phyloP scores from a whole-genome alignment of 1,284 basidiomycete genomes.

The Boletellus deceptivus region DNA sequence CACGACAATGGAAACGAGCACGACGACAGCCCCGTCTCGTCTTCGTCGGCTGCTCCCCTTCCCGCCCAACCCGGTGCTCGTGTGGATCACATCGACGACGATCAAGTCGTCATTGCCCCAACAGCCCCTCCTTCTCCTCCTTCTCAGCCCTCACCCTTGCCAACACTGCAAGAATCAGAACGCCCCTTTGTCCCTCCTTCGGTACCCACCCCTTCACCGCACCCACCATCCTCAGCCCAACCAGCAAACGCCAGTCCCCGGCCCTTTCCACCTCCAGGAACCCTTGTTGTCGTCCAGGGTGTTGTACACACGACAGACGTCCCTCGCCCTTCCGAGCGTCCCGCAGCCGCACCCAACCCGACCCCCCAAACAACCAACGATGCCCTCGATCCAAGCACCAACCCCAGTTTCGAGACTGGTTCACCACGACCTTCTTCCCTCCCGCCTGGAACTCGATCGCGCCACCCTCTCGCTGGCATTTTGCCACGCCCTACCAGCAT shows the following conservation, averaged over 20 bases:
- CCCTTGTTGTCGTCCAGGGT: slow-evolving; percentile 76
- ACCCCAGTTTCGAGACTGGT: slow-evolving; percentile 5
- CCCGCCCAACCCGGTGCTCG: slow-evolving; percentile 1
- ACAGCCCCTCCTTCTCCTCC: slow-evolving; percentile 2
- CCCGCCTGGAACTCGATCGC: slow-evolving; percentile 26
- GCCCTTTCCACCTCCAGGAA: slow-evolving; percentile 68
- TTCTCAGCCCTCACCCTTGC: slow-evolving; percentile 9
- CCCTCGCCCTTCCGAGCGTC: slow-evolving; percentile 34
- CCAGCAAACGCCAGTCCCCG: slow-evolving; percentile 26
- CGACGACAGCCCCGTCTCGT: slow-evolving; percentile 7
- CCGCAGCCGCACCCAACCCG: slow-evolving; percentile 13
- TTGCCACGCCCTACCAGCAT: slow-evolving; percentile 41
- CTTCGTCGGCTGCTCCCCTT: slow-evolving; percentile 21
- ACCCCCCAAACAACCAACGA: slow-evolving; percentile 6
- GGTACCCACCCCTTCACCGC: slow-evolving; percentile 1
- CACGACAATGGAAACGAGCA: slow-evolving; percentile 6
- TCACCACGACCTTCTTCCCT: slow-evolving; percentile 31
- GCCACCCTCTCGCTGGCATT: slow-evolving; percentile 44
- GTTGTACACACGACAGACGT: slow-evolving; percentile 76
- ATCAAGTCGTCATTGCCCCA: slow-evolving; percentile 24
- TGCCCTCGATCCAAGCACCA: slow-evolving; percentile 5
- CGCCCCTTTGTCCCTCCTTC: slow-evolving; percentile 8
- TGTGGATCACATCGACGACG: slow-evolving; percentile 10
- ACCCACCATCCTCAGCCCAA: slow-evolving; percentile 13
- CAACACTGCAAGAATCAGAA: slow-evolving; percentile 12